Evolutionary conservation across 768 basidiomycete genomes (phyloP), one percentile per base, ranked within the genome.

Genomic region (Lactarius pseudohatsudake): DNA sequence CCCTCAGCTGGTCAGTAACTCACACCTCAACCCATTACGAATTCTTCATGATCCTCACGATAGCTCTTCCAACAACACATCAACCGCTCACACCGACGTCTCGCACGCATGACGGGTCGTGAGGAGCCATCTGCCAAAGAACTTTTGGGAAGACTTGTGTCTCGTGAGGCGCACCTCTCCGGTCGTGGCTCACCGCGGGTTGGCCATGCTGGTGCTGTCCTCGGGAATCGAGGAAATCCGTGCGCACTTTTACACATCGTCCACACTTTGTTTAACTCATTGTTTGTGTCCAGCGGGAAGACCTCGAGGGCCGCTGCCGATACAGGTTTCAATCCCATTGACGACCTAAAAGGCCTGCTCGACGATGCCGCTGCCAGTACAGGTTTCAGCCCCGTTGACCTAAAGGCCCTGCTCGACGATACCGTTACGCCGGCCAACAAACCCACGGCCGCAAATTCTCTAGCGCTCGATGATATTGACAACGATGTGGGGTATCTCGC

Each of bases 61-160:
- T 72, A 92, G 91, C 75, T 82, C 55, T 76, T 87, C 40, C 89
- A 91, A 75, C 90, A 88, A 75, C 81, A 86, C 71, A 82, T 89
- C 68, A 92, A 91, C 75, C 86, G 85, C 59, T 80, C 82, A 61
- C 77, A 84, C 62, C 81, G 80, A 64, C 88, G 90, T 61, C 81
- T 86, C 59, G 88, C 90, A 9, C 85, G 82, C 58, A 89, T 92
- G 86, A 84, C 84, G 4, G 85, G 88, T 16, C 84, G 82, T 45
- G 76, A 77, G 26, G 80, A 73, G 9, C 87, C 87, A 7, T 79
- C 83, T 26, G 77, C 77, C 16, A 77, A 78, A 30, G 78, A 81
- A 18, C 81, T 90, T 60, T 75, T 78, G 45, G 76, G 70, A 9
- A 81, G 79, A 65, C 73, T 87, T 50, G 72, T 77, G 63, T 78